phyloP scores from a whole-genome alignment of 805 yeast species.

The Lipomyces yamanashiensis region DNA sequence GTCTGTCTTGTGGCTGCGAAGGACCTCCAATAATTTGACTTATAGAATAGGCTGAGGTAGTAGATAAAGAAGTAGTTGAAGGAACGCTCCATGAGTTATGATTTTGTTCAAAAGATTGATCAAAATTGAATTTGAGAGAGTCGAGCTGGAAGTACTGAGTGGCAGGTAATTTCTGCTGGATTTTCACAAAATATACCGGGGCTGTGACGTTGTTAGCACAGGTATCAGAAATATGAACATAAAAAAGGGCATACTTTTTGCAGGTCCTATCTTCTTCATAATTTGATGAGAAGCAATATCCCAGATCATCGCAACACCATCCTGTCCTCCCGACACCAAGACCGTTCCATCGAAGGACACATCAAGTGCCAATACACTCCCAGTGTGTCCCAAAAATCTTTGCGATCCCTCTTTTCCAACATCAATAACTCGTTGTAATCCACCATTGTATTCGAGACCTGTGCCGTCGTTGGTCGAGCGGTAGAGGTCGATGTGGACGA shows the following conservation, averaged over 20 bases:
- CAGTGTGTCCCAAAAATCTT: slow-evolving; percentile 38
- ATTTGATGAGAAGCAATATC: slow-evolving; percentile 56
- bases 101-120: slow-evolving; percentile 38
- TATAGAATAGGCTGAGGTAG: not conserved
- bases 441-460: slow-evolving; percentile 63
- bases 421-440: slow-evolving; percentile 57
- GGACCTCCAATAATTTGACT: not conserved
- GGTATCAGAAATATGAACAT: not conserved
- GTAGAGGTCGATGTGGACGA: slow-evolving; percentile 60
- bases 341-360: slow-evolving; percentile 76
- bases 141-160: slow-evolving; percentile 18
- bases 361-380: slow-evolving; percentile 56
- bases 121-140: slow-evolving; percentile 37
- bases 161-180: slow-evolving; percentile 17
- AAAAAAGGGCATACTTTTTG: slow-evolving; percentile 35
- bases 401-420: slow-evolving; percentile 32
- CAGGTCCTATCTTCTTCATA: slow-evolving; percentile 39
- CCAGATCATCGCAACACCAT: slow-evolving; percentile 68
- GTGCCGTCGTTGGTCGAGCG: slow-evolving; percentile 47
- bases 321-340: slow-evolving; percentile 71
- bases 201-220: slow-evolving; percentile 6
- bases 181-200: slow-evolving; percentile 18
- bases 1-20: not conserved
- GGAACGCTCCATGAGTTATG: slow-evolving; percentile 34
- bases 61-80: slow-evolving; percentile 21